A percentile compares a stretch with the other conserved stretches of the same genome.
Evolutionary conservation across 768 basidiomycete genomes (phyloP).

Genomic region (Tephrocybe rancida): DNA sequence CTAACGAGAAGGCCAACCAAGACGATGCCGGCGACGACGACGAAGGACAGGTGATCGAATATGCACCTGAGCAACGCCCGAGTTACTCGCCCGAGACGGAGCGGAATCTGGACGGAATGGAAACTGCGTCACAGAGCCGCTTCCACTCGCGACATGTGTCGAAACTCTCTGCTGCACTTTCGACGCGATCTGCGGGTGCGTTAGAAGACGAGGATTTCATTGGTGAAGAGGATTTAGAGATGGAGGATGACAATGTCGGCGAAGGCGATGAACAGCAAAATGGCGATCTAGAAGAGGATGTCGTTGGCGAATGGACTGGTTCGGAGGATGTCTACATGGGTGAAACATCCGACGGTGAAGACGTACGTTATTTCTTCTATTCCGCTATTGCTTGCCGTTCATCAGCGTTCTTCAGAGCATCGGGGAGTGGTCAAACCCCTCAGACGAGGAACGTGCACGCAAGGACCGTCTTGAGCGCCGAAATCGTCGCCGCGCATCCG

Average conservation of each 20-base stretch:
- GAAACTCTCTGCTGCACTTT: slow-evolving; percentile 65
- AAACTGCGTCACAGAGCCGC: slow-evolving; percentile 51
- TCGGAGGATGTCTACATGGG: slow-evolving; percentile 67
- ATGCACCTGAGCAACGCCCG: slow-evolving; percentile 30
- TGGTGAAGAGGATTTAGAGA: slow-evolving; percentile 19
- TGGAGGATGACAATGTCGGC: background rate
- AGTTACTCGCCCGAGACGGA: slow-evolving; percentile 27
- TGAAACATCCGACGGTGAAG: slow-evolving; percentile 62
- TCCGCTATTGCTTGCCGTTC: slow-evolving; percentile 5
- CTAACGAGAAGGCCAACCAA: slow-evolving; percentile 23
- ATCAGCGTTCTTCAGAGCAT: slow-evolving; percentile 55
- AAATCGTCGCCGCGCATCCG: slow-evolving; percentile 48
- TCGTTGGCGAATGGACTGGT: slow-evolving; percentile 81
- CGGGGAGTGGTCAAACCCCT: slow-evolving; percentile 90
- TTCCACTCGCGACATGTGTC: slow-evolving; percentile 74
- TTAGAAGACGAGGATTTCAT: slow-evolving; percentile 39
- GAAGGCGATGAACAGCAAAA: slow-evolving; percentile 22
- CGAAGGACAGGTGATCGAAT: slow-evolving; percentile 31
- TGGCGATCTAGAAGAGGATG: slow-evolving; percentile 38
- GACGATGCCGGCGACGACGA: slow-evolving; percentile 39
- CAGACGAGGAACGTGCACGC: slow-evolving; percentile 84
- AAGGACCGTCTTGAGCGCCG: slow-evolving; percentile 67
- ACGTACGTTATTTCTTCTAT: slow-evolving; percentile 48
- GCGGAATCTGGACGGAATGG: slow-evolving; percentile 36
- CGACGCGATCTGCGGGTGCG: slow-evolving; percentile 63